Evolutionary conservation across 1,284 basidiomycete genomes (phyloP).

Genomic region (Crepidotus sp.): DNA sequence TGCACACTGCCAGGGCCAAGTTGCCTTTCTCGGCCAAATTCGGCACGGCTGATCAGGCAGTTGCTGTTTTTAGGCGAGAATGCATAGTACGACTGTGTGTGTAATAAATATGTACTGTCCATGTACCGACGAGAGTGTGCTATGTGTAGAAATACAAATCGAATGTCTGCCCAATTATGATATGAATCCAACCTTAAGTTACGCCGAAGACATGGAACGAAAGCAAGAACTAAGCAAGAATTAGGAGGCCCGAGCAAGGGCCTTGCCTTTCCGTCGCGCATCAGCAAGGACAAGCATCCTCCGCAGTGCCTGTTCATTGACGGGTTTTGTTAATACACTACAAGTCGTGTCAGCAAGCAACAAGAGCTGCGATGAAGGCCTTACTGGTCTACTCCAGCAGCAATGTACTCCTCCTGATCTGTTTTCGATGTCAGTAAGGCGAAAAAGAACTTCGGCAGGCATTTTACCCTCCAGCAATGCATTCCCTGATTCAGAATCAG

Average conservation of each 20-base stretch:
- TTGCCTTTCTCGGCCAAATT: slow-evolving; percentile 18
- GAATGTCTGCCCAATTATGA: slow-evolving; percentile 8
- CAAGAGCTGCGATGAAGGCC: slow-evolving; percentile 19
- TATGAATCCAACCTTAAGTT: slow-evolving; percentile 16
- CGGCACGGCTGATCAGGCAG: no score
- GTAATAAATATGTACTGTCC: background rate
- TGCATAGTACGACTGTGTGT: background rate
- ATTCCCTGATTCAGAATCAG: slow-evolving; percentile 40
- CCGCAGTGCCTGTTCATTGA: slow-evolving; percentile 49
- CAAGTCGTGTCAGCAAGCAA: slow-evolving; percentile 14
- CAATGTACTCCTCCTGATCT: slow-evolving; percentile 47
- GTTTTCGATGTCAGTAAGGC: no score
- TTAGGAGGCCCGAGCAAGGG: slow-evolving; percentile 6
- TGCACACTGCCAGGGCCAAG: background rate
- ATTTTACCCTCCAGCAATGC: slow-evolving; percentile 19
- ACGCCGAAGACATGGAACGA: background rate
- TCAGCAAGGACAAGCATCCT: slow-evolving; percentile 46
- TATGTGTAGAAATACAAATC: slow-evolving; percentile 9
- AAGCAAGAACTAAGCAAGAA: background rate
- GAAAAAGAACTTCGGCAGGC: no score
- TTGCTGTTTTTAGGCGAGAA: no score
- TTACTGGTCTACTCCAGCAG: slow-evolving; percentile 70
- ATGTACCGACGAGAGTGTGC: background rate
- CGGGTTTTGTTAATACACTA: slow-evolving; percentile 61
- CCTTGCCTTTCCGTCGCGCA: slow-evolving; percentile 34